Evolutionary conservation across 495 filamentous ascomycete genomes (phyloP), one percentile per base, ranked within the genome.

Genomic region (Acidomyces sp.): DNA sequence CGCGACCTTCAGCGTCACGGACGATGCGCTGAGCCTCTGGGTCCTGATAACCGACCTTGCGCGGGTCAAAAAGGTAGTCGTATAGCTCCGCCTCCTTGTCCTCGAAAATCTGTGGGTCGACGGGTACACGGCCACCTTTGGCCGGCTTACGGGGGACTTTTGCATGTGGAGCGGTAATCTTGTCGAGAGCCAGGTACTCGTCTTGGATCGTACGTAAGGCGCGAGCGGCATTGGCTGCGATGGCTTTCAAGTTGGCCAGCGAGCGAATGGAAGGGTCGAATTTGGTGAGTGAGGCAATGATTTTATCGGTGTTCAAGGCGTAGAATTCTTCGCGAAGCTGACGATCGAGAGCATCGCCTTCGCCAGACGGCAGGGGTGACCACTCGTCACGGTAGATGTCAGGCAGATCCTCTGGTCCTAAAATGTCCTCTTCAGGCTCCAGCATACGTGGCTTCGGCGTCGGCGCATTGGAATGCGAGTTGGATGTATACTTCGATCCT

Each of bases 151-250:
- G 58, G 10, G 61, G 60, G n/a, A 61, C 52, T 39, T 60, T 53
- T 10, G 52, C 41, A 41, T 62, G 54, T 3, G 56, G 59, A 11
- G 61, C 59, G 18, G 56, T 62, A 25, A 74, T 61, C 38, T 69
- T 68, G 40, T 76, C 68, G 4, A 85, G 66, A 12, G 64, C 64
- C 10, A 73, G 51, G 49, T 68, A 82, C 49, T 86, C 76, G 13
- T 75, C 63, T 54, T 85, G 77, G 63, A 75, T 77, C 4, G 60
- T 58, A 28, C 62, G 60, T 38, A 87, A 48, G 3, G 68, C 66
- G 32, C 63, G 54, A 10, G 66, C 68, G 2, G 67, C 65, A 35
- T 72, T 70, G 22, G 69, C 62, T 3, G 73, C 62, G 11, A 68
- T 59, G 4, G 56, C 54, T 38, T 76, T 74, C 0, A 83, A 65